Evolutionary conservation across 2,329 filamentous ascomycete species (phyloP).

Genomic region (Triangularia verruculosa): DNA sequence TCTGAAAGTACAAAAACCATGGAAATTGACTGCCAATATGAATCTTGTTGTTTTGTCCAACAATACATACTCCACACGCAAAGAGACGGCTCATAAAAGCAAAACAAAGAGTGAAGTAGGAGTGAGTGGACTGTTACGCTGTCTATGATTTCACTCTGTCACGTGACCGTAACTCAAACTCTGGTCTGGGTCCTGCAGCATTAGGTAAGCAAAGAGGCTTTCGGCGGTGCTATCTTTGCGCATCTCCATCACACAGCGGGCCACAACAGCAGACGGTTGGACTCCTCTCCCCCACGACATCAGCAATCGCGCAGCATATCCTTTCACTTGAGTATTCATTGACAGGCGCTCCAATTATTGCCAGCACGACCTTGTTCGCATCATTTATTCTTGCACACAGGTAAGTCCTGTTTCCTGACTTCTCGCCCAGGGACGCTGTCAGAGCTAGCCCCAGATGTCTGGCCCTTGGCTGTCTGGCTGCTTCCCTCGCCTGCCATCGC

Average conservation of each 20-base stretch:
- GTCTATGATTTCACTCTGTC: background rate
- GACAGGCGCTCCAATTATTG: slow-evolving; percentile 24
- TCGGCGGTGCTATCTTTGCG: slow-evolving; percentile 3
- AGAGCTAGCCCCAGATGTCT: background rate
- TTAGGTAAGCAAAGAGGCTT: background rate
- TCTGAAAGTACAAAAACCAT: no score
- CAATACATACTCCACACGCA: no score
- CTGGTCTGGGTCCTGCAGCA: background rate
- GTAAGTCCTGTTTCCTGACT: background rate
- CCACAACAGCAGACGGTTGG: slow-evolving; percentile 29
- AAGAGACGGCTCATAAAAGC: no score
- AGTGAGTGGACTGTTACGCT: background rate
- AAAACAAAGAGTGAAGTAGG: background rate
- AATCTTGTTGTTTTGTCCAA: no score
- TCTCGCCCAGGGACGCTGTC: background rate
- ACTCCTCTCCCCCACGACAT: slow-evolving; percentile 19
- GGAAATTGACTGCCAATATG: no score
- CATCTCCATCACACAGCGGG: slow-evolving; percentile 18
- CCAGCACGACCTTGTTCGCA: slow-evolving; percentile 22
- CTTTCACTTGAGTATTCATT: slow-evolving; percentile 33
- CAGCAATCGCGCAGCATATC: slow-evolving; percentile 28
- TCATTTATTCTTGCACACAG: slow-evolving; percentile 14
- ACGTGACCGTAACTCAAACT: background rate
- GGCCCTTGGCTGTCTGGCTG: background rate
- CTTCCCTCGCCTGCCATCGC: slow-evolving; percentile 6